Conservation (phyloP, 305 asterid genomes). For the Euphrasia arctica region DNA sequence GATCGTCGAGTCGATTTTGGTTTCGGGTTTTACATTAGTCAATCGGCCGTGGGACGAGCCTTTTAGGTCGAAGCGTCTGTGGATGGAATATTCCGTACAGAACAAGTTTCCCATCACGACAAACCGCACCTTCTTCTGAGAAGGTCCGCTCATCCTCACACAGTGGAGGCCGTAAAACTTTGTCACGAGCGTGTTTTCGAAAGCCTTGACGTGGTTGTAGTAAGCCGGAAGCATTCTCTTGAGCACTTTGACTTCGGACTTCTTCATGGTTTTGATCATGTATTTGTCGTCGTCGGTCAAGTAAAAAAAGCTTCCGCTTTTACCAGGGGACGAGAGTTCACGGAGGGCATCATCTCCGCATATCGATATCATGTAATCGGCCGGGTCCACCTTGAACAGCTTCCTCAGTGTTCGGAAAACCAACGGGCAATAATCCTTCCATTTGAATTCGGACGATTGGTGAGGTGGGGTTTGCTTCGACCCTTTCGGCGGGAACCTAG, state of each 20-base stretch:
- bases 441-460: slow-evolving; percentile 81
- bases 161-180: slow-evolving; percentile 90
- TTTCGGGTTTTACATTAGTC: slow-evolving; percentile 53
- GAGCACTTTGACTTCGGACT: slow-evolving; percentile 92
- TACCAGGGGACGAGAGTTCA: slow-evolving; percentile 97
- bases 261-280: slow-evolving; percentile 95
- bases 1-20: slow-evolving; percentile 72
- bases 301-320: slow-evolving; percentile 96
- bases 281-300: slow-evolving; percentile 85
- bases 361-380: slow-evolving; percentile 93
- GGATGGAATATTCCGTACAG: slow-evolving; percentile 67
- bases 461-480: slow-evolving; percentile 95
- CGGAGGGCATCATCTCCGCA: slow-evolving; percentile 93
- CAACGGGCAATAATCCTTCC: slow-evolving; percentile 94
- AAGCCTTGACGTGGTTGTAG: slow-evolving; percentile 72
- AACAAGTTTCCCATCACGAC: slow-evolving; percentile 95
- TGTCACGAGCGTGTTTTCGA: slow-evolving; percentile 72
- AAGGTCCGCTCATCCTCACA: slow-evolving; percentile 79
- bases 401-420: slow-evolving; percentile 76
- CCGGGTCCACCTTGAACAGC: slow-evolving; percentile 89
- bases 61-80: slow-evolving; percentile 85
- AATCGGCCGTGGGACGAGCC: slow-evolving; percentile 97
- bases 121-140: slow-evolving; percentile 94
- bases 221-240: slow-evolving; percentile 88
- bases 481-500: slow-evolving; percentile 86